These are phyloP conservation scores for Xylaria arbuscula DNA, from an alignment of 2,329 filamentous ascomycete species.

Conservation along the genomic window DNA sequence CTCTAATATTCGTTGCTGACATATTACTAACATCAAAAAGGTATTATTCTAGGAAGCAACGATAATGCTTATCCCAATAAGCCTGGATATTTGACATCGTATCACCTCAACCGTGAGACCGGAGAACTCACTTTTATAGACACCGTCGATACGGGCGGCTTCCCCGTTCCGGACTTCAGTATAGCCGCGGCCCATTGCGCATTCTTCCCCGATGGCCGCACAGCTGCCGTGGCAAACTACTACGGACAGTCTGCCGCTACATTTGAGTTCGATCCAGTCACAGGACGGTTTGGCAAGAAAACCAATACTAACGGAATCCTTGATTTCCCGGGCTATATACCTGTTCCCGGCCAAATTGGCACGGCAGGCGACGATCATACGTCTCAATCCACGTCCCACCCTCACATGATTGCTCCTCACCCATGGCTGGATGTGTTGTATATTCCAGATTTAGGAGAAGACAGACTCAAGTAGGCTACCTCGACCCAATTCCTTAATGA, in stretches of 20 bases:
- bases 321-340: neutral
- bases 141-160: neutral
- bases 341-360: neutral
- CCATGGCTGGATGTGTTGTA: neutral
- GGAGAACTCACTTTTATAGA: neutral
- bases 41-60: neutral
- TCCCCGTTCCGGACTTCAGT: neutral
- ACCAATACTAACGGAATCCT: neutral
- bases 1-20: neutral
- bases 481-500: neutral
- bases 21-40: neutral
- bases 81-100: neutral
- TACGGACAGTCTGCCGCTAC: neutral
- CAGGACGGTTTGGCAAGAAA: neutral
- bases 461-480: neutral
- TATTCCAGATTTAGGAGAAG: neutral
- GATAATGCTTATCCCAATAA: neutral
- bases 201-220: neutral
- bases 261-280: neutral
- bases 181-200: neutral
- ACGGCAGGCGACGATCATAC: neutral
- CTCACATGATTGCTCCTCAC: neutral
- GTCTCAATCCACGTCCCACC: neutral
- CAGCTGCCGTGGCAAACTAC: neutral
- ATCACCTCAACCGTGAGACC: neutral